These are phyloP conservation scores for Neurospora crassa DNA, from an alignment of 2,329 filamentous ascomycete genomes.

Conservation along the genomic window DNA sequence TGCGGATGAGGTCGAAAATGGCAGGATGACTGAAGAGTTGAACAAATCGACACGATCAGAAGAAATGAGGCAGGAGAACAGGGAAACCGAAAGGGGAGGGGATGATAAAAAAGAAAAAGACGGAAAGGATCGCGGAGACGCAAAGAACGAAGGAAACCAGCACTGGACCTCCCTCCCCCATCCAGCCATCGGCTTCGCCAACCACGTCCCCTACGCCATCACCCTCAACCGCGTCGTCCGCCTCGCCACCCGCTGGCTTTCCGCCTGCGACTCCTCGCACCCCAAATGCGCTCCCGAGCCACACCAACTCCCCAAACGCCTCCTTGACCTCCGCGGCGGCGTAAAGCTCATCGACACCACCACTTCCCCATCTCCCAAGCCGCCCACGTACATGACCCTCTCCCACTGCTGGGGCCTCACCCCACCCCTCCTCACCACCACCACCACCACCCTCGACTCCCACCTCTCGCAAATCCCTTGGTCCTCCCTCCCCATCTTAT, in stretches of 20 bases:
- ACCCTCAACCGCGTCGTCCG: constrained; percentile 3
- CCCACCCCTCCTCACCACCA: constrained; percentile 4
- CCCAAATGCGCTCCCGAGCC: background rate
- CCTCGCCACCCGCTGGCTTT: constrained; percentile 3
- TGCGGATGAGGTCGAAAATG: background rate
- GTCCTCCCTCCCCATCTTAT: constrained; percentile 2
- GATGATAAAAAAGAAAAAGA: background rate
- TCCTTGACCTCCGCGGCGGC: constrained; percentile 3
- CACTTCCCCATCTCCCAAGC: background rate
- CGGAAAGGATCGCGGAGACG: background rate
- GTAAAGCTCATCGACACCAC: constrained; percentile 6
- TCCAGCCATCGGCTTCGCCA: constrained; percentile 3
- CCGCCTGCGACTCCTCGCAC: constrained; percentile 1
- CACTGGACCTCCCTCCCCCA: background rate
- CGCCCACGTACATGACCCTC: constrained; percentile 2
- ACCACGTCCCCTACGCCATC: constrained; percentile 3
- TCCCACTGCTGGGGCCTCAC: constrained; percentile 9
- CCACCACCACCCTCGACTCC: background rate
- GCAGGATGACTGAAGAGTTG: background rate
- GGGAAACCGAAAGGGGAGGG: background rate
- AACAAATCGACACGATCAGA: background rate
- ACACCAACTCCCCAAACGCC: background rate
- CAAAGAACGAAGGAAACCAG: background rate
- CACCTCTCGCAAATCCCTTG: constrained; percentile 5
- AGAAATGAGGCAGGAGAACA: background rate